Conservation (phyloP, 2,329 filamentous ascomycete genomes). For the Pseudogymnoascus sp. region DNA sequence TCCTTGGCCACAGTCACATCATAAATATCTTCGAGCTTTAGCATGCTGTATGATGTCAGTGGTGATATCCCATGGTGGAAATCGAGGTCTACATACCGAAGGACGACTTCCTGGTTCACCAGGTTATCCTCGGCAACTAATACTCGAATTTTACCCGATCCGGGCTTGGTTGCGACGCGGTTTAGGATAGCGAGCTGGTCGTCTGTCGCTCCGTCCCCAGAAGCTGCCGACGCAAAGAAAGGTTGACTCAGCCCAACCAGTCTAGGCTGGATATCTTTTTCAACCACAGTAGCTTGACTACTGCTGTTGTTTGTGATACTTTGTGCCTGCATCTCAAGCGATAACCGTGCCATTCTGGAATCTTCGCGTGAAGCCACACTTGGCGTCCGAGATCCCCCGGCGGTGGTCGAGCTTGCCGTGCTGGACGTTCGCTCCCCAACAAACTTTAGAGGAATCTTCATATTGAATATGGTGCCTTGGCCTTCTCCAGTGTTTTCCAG, state of each 20-base stretch:
- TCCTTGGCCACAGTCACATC: slow-evolving; percentile 84
- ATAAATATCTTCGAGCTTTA: slow-evolving; percentile 71
- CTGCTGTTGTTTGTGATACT: neutral
- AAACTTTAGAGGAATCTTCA: slow-evolving; percentile 74
- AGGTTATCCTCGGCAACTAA: slow-evolving; percentile 78
- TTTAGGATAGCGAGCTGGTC: slow-evolving; percentile 60
- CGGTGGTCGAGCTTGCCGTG: slow-evolving; percentile 17
- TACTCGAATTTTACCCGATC: slow-evolving; percentile 60
- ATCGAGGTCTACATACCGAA: slow-evolving; percentile 33
- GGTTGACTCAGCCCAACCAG: slow-evolving; percentile 76
- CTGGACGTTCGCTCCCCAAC: slow-evolving; percentile 52
- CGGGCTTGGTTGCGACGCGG: slow-evolving; percentile 52
- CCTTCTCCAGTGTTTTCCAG: slow-evolving; percentile 54
- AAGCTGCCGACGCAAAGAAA: slow-evolving; percentile 49
- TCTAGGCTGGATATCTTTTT: slow-evolving; percentile 63
- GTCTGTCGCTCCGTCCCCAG: slow-evolving; percentile 30
- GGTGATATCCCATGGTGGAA: slow-evolving; percentile 36
- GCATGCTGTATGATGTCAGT: slow-evolving; percentile 54
- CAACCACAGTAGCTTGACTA: slow-evolving; percentile 31
- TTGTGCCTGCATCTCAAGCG: slow-evolving; percentile 15
- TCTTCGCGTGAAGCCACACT: neutral
- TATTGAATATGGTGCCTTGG: slow-evolving; percentile 63
- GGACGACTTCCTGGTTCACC: slow-evolving; percentile 53
- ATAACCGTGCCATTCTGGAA: neutral
- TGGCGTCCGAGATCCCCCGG: neutral